These are phyloP conservation scores for Yamadazyma scolyti DNA, from an alignment of 805 yeast species.

Conservation along the genomic window DNA sequence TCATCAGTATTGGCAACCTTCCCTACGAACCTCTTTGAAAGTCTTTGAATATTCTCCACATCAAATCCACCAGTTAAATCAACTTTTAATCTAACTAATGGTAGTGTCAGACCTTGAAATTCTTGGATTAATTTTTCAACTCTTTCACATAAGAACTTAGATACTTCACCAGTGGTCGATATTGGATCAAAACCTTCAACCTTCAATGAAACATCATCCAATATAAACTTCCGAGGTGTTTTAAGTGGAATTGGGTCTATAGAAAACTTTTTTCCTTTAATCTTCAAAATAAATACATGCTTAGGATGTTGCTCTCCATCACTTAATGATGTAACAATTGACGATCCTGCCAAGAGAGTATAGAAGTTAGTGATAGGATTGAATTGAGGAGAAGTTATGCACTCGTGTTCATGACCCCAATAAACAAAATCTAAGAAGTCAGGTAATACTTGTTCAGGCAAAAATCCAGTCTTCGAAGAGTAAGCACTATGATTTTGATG, in stretches of 20 bases:
- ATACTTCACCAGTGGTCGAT: slow-evolving; percentile 57
- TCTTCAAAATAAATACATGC: slow-evolving; percentile 65
- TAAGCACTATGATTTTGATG: slow-evolving; percentile 91
- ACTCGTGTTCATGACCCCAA: slow-evolving; percentile 99
- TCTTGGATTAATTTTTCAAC: slow-evolving; percentile 64
- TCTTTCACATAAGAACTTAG: slow-evolving; percentile 53
- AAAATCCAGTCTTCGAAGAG: slow-evolving; percentile 63
- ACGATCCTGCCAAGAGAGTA: slow-evolving; percentile 89
- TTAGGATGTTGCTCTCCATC: slow-evolving; percentile 81
- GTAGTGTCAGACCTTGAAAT: too few relatives aligned
- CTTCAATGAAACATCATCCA: slow-evolving; percentile 59
- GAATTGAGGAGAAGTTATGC: slow-evolving; percentile 64
- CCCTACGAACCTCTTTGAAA: slow-evolving; percentile 88
- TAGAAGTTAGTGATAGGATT: slow-evolving; percentile 64
- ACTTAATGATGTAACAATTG: slow-evolving; percentile 85
- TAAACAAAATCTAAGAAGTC: slow-evolving; percentile 74
- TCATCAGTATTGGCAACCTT: slow-evolving; percentile 88
- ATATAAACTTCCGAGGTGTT: slow-evolving; percentile 78
- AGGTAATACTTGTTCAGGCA: slow-evolving; percentile 86
- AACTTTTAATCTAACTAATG: slow-evolving; percentile 75
- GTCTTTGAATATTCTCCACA: slow-evolving; percentile 85
- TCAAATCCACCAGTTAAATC: slow-evolving; percentile 91
- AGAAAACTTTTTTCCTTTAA: slow-evolving; percentile 54
- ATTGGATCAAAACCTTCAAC: slow-evolving; percentile 57
- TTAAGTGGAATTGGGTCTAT: slow-evolving; percentile 60